Conservation (phyloP, 148 eudicot genomes). For the Polygonum maritimum region DNA sequence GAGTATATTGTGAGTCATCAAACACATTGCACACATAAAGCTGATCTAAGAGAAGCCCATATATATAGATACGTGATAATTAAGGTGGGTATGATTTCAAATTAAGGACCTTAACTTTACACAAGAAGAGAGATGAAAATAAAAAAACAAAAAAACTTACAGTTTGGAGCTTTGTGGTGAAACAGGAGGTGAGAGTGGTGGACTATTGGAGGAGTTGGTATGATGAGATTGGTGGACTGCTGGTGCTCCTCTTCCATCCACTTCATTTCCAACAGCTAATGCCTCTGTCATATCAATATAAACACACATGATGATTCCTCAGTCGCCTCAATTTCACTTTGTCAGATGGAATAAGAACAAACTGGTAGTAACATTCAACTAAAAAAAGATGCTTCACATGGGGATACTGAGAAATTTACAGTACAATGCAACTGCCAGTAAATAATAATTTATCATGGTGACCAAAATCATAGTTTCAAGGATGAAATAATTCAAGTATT, state of each 20-base stretch:
- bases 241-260: background rate
- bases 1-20: too few relatives aligned
- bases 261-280: background rate
- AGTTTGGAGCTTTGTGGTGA: conserved; percentile 21
- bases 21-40: too few relatives aligned
- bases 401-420: background rate
- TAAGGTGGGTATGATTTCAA: background rate
- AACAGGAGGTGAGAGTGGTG: background rate
- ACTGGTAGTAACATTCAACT: background rate
- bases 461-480: too few relatives aligned
- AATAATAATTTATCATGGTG: background rate
- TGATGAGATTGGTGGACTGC: conserved; percentile 24
- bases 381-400: background rate
- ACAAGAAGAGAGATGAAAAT: background rate
- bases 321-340: background rate
- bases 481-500: too few relatives aligned
- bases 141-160: conserved; percentile 8
- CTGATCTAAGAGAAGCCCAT: too few relatives aligned
- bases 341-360: background rate
- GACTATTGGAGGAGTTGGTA: conserved; percentile 15
- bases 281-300: background rate
- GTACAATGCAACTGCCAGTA: background rate
- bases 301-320: background rate
- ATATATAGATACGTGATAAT: background rate
- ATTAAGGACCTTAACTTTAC: too few relatives aligned